Evolutionary conservation across 495 filamentous ascomycete genomes (phyloP), one percentile per base, ranked within the genome.

Genomic region (Daldinia grandis): DNA sequence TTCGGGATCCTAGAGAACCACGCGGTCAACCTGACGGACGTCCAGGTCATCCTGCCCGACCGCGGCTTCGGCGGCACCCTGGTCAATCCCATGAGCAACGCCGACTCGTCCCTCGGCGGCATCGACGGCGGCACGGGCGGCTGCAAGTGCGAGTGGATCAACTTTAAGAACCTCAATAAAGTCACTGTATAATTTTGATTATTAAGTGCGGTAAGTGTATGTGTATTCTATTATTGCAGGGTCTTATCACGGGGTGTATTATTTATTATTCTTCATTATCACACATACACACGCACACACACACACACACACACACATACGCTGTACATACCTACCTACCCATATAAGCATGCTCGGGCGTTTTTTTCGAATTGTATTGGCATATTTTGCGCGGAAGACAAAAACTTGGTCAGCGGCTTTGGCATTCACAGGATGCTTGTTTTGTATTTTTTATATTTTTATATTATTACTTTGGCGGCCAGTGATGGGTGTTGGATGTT

Each of bases 121-220:
- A 83, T 89, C 67, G 90, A 93, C 82, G 89, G 90, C 1, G 91
- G 92, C 8, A 86, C 80, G 3, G 91, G 92, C 7, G 92, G 92
- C 0, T 96, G 93, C 80, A 78, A 70, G 62, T 96, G 93, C 73
- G 79, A 86, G 74, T 96, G 91, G 87, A 81, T 82, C 69, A 95
- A 95, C 75, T 96, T 83, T 66, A 74, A 82, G 50, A 61, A 47
- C 3, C n/a, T 72, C 12, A 64, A 7, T 2, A 63, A 55, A 33
- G 19, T 27, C n/a, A 24, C 53, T 15, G 33, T 3, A 9, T 56
- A 12, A 24, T 56, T 21, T 19, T n/a, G n/a, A n/a, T n/a, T 7
- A 0, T 24, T n/a, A 25, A 50, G 4, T n/a, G 21, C 2, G 14
- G 25, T 4, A 25, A n/a, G 24, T 27, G n/a, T 53, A 30, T 8